Conservation (phyloP, 2,329 filamentous ascomycete species). For the Epichloe glyceriae region DNA sequence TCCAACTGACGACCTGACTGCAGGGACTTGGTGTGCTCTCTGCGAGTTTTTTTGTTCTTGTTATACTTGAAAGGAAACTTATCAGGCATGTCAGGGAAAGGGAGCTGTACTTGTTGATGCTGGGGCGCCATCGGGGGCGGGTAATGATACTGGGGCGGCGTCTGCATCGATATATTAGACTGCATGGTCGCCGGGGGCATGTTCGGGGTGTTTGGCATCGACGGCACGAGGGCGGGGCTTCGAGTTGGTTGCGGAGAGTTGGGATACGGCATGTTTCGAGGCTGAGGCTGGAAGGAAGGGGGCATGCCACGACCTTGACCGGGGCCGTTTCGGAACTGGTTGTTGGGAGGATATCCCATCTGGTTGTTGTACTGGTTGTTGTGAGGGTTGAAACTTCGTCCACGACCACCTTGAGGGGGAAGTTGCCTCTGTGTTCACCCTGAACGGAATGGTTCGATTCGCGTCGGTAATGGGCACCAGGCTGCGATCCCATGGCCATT, state of each 20-base stretch:
- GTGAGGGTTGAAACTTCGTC: conserved; percentile 34
- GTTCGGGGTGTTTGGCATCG: conserved; percentile 57
- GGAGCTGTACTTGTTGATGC: conserved; percentile 49
- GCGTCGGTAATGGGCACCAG: conserved; percentile 64
- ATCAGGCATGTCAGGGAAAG: conserved; percentile 22
- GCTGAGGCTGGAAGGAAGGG: conserved; percentile 31
- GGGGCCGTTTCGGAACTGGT: conserved; percentile 27
- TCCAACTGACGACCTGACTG: conserved; percentile 25
- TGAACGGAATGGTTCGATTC: conserved; percentile 78
- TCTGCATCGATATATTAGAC: conserved; percentile 48
- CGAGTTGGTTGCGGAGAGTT: conserved; percentile 54
- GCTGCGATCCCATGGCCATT: conserved; percentile 47
- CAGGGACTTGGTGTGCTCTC: conserved; percentile 34
- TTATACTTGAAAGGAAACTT: conserved; percentile 27
- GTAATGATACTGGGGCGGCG: conserved; percentile 49
- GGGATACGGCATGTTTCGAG: conserved; percentile 32
- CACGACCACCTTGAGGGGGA: conserved; percentile 34
- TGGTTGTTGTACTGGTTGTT: conserved; percentile 32
- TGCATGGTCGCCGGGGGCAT: conserved; percentile 47
- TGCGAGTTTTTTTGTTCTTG: conserved; percentile 33
- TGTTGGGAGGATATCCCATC: conserved; percentile 31
- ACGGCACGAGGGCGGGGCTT: conserved; percentile 53
- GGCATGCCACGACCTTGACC: conserved; percentile 41
- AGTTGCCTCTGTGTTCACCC: conserved; percentile 37
- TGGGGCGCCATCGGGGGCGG: conserved; percentile 42